Conservation (phyloP, 495 filamentous ascomycete species). For the Penicillium pancosmium region DNA sequence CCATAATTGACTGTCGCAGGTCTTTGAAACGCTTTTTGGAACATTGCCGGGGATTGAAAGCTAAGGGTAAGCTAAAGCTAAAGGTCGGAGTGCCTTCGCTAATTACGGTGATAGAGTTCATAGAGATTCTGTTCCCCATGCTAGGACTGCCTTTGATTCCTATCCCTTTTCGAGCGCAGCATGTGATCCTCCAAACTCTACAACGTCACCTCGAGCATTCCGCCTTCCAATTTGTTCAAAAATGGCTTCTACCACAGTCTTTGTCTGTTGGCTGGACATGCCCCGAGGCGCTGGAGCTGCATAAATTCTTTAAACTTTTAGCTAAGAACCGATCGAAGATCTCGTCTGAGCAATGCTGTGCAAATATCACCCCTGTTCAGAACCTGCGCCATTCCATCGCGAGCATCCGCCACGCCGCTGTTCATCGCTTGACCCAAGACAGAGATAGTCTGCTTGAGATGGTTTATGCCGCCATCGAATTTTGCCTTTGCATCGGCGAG, state of each 20-base stretch:
- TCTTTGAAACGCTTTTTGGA: no score
- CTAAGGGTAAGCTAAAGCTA: no score
- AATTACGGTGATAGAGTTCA: no score
- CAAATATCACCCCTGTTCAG: not conserved
- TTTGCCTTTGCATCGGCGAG: not conserved
- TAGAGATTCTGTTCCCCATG: no score
- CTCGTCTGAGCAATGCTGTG: not conserved
- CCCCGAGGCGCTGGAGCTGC: not conserved
- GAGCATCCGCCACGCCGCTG: slow-evolving; percentile 8
- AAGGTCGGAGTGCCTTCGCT: no score
- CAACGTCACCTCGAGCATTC: not conserved
- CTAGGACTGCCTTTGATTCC: not conserved
- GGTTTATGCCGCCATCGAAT: not conserved
- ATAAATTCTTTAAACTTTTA: slow-evolving; percentile 1
- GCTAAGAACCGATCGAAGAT: slow-evolving; percentile 1
- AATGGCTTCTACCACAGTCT: not conserved
- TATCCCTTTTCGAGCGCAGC: slow-evolving; percentile 1
- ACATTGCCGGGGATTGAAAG: no score
- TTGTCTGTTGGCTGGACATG: not conserved
- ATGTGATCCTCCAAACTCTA: not conserved
- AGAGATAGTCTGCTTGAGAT: slow-evolving; percentile 4
- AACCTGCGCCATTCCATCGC: slow-evolving; percentile 2
- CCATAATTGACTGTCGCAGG: no score
- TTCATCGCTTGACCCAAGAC: slow-evolving; percentile 6
- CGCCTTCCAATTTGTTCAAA: slow-evolving; percentile 5